phyloP scores from a whole-genome alignment of 108 stramenopile genomes.

The Schizochytrium sp. region DNA sequence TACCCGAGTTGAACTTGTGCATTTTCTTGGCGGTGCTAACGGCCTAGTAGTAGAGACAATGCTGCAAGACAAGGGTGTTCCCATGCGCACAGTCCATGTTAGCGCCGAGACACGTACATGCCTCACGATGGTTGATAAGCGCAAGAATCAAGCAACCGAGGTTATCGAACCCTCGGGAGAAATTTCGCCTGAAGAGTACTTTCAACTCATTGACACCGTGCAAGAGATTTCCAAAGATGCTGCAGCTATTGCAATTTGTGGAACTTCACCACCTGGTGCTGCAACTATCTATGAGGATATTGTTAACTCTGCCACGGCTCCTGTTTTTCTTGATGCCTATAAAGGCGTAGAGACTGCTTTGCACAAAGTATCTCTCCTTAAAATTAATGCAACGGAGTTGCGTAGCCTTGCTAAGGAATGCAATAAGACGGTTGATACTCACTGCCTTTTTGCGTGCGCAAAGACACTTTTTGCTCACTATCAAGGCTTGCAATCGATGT shows the following conservation, averaged over 20 bases:
- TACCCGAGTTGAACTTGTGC: neutral
- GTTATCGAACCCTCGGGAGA: conserved; percentile 43
- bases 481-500: neutral
- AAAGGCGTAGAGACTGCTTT: conserved; percentile 47
- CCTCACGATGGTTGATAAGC: conserved; percentile 5
- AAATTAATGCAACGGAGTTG: conserved; percentile 37
- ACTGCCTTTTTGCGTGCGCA: neutral
- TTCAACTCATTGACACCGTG: neutral
- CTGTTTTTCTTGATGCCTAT: conserved; percentile 36
- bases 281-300: neutral
- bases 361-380: conserved; percentile 27
- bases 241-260: conserved; percentile 35
- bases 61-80: conserved; percentile 21
- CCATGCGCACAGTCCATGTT: neutral
- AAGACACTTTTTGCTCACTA: neutral
- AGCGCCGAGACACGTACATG: conserved; percentile 33
- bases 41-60: conserved; percentile 31
- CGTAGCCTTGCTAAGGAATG: neutral
- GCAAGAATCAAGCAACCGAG: neutral
- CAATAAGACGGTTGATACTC: neutral
- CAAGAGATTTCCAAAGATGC: neutral
- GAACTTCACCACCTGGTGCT: conserved; percentile 39
- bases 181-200: neutral
- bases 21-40: conserved; percentile 34
- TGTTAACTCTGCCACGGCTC: neutral